These are phyloP conservation scores for Selaginella tamariscina DNA, from an alignment of 75 land plant genomes.

Conservation along the genomic window DNA sequence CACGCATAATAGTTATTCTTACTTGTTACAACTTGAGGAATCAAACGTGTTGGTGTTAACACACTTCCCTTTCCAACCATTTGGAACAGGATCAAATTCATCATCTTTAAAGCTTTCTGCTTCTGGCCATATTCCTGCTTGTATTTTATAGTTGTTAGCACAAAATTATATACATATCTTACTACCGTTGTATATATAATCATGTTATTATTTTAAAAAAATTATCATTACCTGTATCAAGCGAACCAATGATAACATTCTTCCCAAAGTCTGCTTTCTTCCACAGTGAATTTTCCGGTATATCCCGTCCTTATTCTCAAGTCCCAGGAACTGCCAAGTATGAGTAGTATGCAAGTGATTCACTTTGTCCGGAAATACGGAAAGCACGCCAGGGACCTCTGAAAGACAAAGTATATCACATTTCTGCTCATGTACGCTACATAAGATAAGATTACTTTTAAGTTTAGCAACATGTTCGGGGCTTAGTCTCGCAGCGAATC, in stretches of 20 bases:
- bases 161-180: too few relatives aligned
- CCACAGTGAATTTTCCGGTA: constrained; percentile 6
- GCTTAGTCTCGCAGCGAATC: background rate
- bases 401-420: background rate
- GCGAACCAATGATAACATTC: constrained; percentile 1
- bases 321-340: constrained; percentile 1
- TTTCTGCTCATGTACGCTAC: background rate
- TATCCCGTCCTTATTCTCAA: constrained; percentile 1
- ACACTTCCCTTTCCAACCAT: constrained; percentile 5
- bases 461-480: background rate
- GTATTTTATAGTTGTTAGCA: too few relatives aligned
- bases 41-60: background rate
- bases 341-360: background rate
- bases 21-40: constrained; percentile 3
- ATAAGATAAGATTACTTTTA: background rate
- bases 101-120: background rate
- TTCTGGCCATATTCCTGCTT: constrained; percentile 4
- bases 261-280: constrained; percentile 3
- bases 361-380: constrained; percentile 3
- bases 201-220: background rate
- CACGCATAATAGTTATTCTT: background rate
- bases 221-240: background rate
- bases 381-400: constrained; percentile 11
- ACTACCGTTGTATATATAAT: background rate
- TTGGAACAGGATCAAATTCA: constrained; percentile 8